Evolutionary conservation across 2,329 filamentous ascomycete genomes (phyloP), one percentile per base, ranked within the genome.

Genomic region (Epichloe scottii): DNA sequence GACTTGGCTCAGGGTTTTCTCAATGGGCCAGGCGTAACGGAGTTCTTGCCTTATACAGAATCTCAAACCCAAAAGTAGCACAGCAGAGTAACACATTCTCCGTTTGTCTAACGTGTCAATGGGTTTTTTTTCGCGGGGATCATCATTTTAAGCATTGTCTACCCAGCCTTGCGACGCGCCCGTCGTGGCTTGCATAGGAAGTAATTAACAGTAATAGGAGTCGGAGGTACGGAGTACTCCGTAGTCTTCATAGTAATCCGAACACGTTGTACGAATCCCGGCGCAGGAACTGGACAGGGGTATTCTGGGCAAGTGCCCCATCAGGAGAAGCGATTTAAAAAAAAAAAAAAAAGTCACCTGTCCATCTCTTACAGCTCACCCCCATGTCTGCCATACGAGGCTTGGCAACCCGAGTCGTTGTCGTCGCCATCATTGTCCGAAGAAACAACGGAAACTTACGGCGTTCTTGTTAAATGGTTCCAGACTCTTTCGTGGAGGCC

Each of bases 331-430:
- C 7, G 34, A 14, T 7, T 19, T 45, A n/a, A 12, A 2, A 45
- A 45, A 44, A 44, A 14, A 26, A 35, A 49, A 21, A 14, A 26
- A 41, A 19, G 44, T 51, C 44, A 51, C 23, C 49, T 43, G 49
- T 38, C 38, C 38, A 21, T 19, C 14, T 34, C 33, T 26, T 10
- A 30, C 41, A 42, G 42, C 41, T 46, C 14, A 30, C 34, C 48
- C 48, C 48, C 15, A n/a, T 21, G 48, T 50, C 48, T 38, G 48
- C 21, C 23, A 19, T 40, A 19, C 37, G 21, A 40, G 37, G 46
- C 37, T 34, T 15, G 35, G n/a, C 40, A 17, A 21, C 40, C 40
- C 19, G 44, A 11, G 47, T 21, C 30, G 19, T 30, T 4, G 35
- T 42, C 17, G 19, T 19, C 42, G 19, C 10, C 21, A 12, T 41